Percentiles rank a stretch among this genome's conserved stretches.
phyloP scores from a whole-genome alignment of 176 grass and related monocot genomes.

The Phoenix dactylifera region DNA sequence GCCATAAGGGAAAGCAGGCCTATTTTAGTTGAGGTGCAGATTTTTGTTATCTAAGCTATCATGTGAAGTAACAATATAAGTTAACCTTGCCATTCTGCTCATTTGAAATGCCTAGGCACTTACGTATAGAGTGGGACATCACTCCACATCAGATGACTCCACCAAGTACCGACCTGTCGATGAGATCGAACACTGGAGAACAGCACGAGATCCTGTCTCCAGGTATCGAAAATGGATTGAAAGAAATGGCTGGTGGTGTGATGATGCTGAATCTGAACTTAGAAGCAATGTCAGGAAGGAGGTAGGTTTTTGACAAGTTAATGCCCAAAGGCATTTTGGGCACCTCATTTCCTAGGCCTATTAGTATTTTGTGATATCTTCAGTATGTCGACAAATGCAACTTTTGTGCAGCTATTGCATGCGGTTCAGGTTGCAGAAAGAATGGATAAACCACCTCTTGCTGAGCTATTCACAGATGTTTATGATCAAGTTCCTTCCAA shows the following conservation, averaged over 20 bases:
- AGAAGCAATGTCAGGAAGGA: slow-evolving; percentile 63
- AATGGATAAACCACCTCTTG: slow-evolving; percentile 41
- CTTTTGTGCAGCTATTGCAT: slow-evolving; percentile 51
- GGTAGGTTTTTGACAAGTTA: slow-evolving; percentile 23
- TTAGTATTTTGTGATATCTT: too few species aligned
- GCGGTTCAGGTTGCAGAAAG: slow-evolving; percentile 89
- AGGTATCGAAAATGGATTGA: slow-evolving; percentile 96
- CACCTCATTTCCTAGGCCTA: too few species aligned
- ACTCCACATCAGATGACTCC: slow-evolving; percentile 96
- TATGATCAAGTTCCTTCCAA: slow-evolving; percentile 79
- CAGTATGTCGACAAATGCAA: too few species aligned
- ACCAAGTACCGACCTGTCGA: slow-evolving; percentile 83
- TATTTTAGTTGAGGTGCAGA: slow-evolving; percentile 81
- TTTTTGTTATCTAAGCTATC: not conserved
- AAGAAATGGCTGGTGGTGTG: slow-evolving; percentile 83
- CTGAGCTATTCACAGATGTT: slow-evolving; percentile 81
- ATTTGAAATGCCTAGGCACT: slow-evolving; percentile 48
- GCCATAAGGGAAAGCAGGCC: slow-evolving; percentile 67
- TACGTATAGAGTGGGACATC: slow-evolving; percentile 90
- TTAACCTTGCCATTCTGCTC: not conserved
- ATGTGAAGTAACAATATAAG: too few species aligned
- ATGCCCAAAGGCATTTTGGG: too few species aligned
- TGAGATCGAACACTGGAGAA: slow-evolving; percentile 94
- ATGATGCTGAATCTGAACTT: slow-evolving; percentile 65
- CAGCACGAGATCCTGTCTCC: slow-evolving; percentile 68